Conservation (phyloP, 345 rosid genomes). For the Populus tremula region DNA sequence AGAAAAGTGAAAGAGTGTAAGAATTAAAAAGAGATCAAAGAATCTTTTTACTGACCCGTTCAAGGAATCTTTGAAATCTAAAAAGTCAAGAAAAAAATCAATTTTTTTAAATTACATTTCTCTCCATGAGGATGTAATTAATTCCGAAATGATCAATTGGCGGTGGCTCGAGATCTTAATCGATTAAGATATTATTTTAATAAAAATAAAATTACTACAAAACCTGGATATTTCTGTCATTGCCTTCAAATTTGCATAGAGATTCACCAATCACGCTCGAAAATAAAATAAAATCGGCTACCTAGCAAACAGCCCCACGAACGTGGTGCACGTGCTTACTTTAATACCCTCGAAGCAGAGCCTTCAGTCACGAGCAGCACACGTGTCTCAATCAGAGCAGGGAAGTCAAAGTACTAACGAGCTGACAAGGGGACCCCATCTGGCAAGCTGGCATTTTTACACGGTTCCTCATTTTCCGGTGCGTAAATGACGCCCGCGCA, state of each 20-base stretch:
- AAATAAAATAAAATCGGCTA: neutral
- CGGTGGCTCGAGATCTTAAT: too few relatives aligned
- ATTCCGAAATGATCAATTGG: neutral
- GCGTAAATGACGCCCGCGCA: conserved; percentile 34
- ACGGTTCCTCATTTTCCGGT: conserved; percentile 19
- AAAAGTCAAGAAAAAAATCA: too few relatives aligned
- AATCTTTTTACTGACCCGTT: too few relatives aligned
- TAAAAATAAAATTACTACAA: too few relatives aligned
- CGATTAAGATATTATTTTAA: too few relatives aligned
- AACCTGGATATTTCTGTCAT: neutral
- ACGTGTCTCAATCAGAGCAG: neutral
- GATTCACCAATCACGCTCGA: neutral
- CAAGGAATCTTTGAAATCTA: too few relatives aligned
- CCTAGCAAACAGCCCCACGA: neutral
- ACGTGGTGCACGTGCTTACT: neutral
- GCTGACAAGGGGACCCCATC: neutral
- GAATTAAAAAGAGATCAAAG: too few relatives aligned
- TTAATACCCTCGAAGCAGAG: neutral
- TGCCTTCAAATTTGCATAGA: neutral
- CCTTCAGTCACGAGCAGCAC: neutral
- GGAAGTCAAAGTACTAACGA: neutral
- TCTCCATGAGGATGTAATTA: neutral
- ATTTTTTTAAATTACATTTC: too few relatives aligned
- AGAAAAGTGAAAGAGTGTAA: too few relatives aligned
- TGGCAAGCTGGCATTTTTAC: neutral